Evolutionary conservation across 805 yeast genomes (phyloP), one percentile per base, ranked within the genome.

Genomic region (Trichomonascus vanleenenianus): DNA sequence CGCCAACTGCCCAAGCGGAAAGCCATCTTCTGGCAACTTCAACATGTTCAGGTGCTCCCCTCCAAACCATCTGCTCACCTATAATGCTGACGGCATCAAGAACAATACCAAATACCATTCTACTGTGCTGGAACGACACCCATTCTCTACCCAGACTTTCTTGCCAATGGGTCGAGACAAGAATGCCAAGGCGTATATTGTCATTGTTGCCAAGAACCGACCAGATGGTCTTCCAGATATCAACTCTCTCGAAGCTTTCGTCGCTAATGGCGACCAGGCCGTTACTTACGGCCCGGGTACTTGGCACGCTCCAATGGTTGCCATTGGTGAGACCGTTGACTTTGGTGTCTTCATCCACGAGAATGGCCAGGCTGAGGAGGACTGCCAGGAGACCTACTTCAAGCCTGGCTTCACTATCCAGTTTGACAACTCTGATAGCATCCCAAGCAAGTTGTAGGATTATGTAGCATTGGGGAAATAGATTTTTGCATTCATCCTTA

Each of bases 241-340:
- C n/a, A 53, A 65, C 2, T 64, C 75, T 0, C 56, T 81, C 9
- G 72, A 68, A 52, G 95, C 95, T 0, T 89, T 88, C 56, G 53
- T 78, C 4, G 85, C 89, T 52, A 73, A 66, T 45, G 96, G 95
- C 0, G 81, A 85, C 60, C 96, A 88, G 58, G 85, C 95, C 0
- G 87, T 89, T 3, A 89, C 96, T 0, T 88, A 88, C 61, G 94
- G 88, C 0, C 76, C 51, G 10, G 86, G 83, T 1, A 76, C 82
- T 3, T 89, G 97, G 97, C 97, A 89, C 61, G 95, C 97, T 0
- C 97, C 97, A 2, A 89, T 89, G 97, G 82, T 91, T 18, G 91
- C 86, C 1, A 62, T 87, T 8, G 82, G 80, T 30, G 78, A 75
- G 20, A 66, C 68, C 3, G 65, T 81, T 11, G 96, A 91, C 58